phyloP scores from a whole-genome alignment of 495 filamentous ascomycete genomes.

The Trichoderma erinaceum region DNA sequence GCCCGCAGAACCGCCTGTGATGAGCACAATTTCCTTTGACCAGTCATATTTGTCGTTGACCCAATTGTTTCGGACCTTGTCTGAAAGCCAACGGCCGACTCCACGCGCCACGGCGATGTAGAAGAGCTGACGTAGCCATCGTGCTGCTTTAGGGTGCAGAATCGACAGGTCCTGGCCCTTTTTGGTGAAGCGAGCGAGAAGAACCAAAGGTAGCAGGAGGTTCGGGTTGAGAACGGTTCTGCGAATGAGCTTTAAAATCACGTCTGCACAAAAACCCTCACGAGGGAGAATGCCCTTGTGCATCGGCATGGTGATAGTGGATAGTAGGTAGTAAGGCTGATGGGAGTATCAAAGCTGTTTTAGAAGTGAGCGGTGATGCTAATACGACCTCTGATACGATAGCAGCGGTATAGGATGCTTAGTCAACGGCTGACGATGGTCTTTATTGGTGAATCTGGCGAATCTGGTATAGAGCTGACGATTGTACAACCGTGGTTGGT shows the following conservation, averaged over 20 bases:
- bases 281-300: constrained; percentile 44
- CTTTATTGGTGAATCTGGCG: too few species aligned
- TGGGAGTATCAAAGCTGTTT: too few species aligned
- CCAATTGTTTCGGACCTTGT: constrained; percentile 55
- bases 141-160: constrained; percentile 43
- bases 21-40: constrained; percentile 60
- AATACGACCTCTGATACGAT: too few species aligned
- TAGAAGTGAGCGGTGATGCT: too few species aligned
- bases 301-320: constrained; percentile 35
- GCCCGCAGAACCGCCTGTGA: constrained; percentile 66
- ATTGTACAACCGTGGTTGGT: neutral
- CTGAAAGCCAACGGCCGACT: constrained; percentile 46
- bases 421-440: too few species aligned
- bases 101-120: constrained; percentile 43
- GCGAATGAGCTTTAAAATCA: constrained; percentile 47
- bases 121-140: constrained; percentile 41
- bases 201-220: constrained; percentile 53
- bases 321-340: too few species aligned
- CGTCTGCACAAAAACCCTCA: constrained; percentile 58
- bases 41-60: constrained; percentile 57
- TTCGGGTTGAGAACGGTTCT: constrained; percentile 54
- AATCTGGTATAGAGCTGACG: too few species aligned
- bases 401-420: too few species aligned
- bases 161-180: constrained; percentile 47
- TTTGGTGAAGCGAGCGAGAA: constrained; percentile 53